Evolutionary conservation across 805 yeast species (phyloP), one percentile per base, ranked within the genome.

Genomic region (Saitoella complicata): DNA sequence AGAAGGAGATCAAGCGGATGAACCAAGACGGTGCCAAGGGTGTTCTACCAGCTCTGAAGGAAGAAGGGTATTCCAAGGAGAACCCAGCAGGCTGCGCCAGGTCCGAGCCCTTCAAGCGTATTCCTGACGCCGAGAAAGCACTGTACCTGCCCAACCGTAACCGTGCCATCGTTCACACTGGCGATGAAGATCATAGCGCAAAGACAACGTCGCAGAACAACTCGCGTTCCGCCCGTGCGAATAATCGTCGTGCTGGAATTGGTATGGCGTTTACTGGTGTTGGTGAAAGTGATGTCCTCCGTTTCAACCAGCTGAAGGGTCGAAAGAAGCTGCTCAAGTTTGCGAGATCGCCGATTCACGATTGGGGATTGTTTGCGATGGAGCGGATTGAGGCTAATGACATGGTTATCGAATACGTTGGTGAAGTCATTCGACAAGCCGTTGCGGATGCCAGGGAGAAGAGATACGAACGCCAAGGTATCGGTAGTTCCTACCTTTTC

Each of bases 391-490:
- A 85, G n/a, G 93, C 91, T 0, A 81, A 78, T 52, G 98, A 91
- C 61, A 88, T 91, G 95, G 86, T 91, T 56, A 88, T 91, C 47
- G 99, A 91, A 61, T 91, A 91, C 55, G 96, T 91, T 4, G 99
- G 99, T 31, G 97, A 91, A 53, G 72, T 93, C 45, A 77, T 91
- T 31, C 69, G 97, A 45, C 95, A 85, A 56, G 95, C 84, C 46
- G 88, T 87, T 37, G 94, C 96, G 1, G 98, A 91, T 55, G 74
- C 83, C 54, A 70, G 98, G 42, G 99, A 91, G 56, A 77, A 77
- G 58, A 71, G 80, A 40, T 91, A 91, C 59, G 62, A 85, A 48
- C 74, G 81, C 53, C 80, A 87, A 0, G 99, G 99, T 32, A 86
- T 91, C 52, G 97, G 97, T 21, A 88, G 97, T 1, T 80, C 94